Evolutionary conservation across 805 yeast genomes (phyloP), one percentile per base, ranked within the genome.

Genomic region (Kuraishia molischiana): DNA sequence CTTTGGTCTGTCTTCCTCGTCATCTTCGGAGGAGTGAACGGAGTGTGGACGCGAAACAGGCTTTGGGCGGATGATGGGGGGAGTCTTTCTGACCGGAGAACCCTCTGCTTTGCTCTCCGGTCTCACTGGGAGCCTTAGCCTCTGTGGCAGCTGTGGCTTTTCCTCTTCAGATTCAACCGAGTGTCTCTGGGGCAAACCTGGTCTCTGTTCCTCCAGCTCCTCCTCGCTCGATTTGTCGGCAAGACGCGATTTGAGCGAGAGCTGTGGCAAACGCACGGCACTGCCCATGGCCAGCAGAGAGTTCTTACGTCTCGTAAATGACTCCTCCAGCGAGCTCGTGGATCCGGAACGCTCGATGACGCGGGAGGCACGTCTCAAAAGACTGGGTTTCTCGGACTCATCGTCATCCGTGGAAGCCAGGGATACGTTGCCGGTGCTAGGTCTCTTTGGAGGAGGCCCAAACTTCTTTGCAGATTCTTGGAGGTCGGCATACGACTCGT

Each of bases 81-180:
- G 38, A 8, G 38, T n/a, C 26, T 22, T 22, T 11, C 26, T 22
- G 26, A 22, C 26, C 11, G 26, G 26, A 8, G 26, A 22, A 22
- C 8, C 26, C 8, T 22, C 10, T 22, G 14, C 24, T n/a, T 34
- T 5, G 44, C 36, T n/a, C 17, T 36, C 5, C 45, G 47, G 34
- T 40, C 39, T 13, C 31, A 9, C 5, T 35, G 38, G 33, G 31
- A 17, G 26, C 9, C 32, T n/a, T 14, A 9, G 19, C 9, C 37
- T 24, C 9, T 15, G 24, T 19, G 57, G 56, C 21, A 50, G 37
- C 11, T 48, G 44, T n/a, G 54, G 56, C 29, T 50, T 45, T 28
- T 52, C 56, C 4, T 30, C 39, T 24, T 18, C 32, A 35, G 49
- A n/a, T n/a, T n/a, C n/a, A n/a, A n/a, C n/a, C n/a, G n/a, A n/a